Base-by-base conservation (phyloP, 495 filamentous ascomycete species). In the Penicillium canariense region DNA sequence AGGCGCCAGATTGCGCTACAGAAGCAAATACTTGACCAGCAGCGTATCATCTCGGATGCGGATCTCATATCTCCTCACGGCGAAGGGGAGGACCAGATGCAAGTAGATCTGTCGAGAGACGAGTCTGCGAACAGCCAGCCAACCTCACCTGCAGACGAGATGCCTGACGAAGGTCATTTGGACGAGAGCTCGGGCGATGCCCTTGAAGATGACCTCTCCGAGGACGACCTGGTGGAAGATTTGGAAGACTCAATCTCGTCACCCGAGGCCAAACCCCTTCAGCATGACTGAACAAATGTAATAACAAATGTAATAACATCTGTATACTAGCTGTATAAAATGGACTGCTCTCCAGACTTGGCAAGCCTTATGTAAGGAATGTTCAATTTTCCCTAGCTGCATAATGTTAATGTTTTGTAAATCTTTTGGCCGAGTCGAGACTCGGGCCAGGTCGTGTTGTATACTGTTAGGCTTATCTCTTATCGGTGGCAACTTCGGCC, bases 401-500 rank as follows among this genome's bases (percentile, higher is more conserved):
- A n/a, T n/a, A n/a, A n/a, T n/a, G n/a, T n/a, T n/a, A n/a, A n/a
- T n/a, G n/a, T n/a, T n/a, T n/a, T n/a, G n/a, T n/a, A n/a, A n/a
- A 9, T 27, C 18, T 26, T 22, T 20, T 26, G 8, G 34, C 14
- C 36, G 6, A 40, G 17, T 26, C 47, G 10, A 31, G 28, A n/a
- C 12, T 23, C 18, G 25, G 22, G 18, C 17, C 11, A 31, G 14
- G 18, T 32, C 7, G 26, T 26, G 9, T 5, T 48, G 3, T 22
- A 17, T 48, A 52, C 3, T 25, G 15, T 15, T 14, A n/a, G n/a
- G n/a, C 48, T 72, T 72, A 72, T 72, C 68, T 72, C 69, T 74
- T 74, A 77, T 75, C 72, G 48, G 70, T 73, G 71, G 72, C 74
- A 54, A 65, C 32, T 45, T 55, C 60, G 54, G 70, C 67, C 61